phyloP scores from a whole-genome alignment of 2,329 filamentous ascomycete species.

The Exophiala sp. region DNA sequence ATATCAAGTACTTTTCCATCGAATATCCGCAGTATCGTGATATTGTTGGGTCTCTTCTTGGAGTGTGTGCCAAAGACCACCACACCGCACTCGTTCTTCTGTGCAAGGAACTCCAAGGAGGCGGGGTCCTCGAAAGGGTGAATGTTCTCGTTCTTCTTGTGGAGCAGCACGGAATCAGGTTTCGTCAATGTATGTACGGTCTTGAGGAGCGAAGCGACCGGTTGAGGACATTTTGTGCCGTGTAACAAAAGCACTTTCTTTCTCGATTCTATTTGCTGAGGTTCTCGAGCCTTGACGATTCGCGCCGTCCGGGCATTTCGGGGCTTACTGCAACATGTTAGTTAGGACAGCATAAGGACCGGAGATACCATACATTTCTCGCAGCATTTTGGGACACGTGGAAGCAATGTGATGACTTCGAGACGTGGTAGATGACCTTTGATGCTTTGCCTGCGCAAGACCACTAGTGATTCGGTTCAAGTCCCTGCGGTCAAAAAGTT shows the following conservation, averaged over 20 bases:
- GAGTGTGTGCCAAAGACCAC: constrained; percentile 77
- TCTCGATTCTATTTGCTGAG: constrained; percentile 81
- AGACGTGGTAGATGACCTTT: not conserved
- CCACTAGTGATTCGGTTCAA: not conserved
- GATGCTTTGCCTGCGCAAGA: not conserved
- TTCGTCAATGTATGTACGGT: constrained; percentile 81
- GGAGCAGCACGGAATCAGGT: constrained; percentile 81
- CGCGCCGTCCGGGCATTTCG: constrained; percentile 88
- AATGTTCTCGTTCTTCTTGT: constrained; percentile 85
- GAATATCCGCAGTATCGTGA: constrained; percentile 80
- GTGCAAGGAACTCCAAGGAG: constrained; percentile 87
- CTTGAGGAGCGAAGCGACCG: constrained; percentile 74
- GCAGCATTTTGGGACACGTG: constrained; percentile 35
- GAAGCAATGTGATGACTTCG: not conserved
- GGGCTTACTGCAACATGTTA: constrained; percentile 45
- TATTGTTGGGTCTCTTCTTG: constrained; percentile 91
- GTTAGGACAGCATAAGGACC: not conserved
- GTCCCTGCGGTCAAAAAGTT: not conserved
- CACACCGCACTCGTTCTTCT: constrained; percentile 89
- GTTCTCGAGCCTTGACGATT: constrained; percentile 85
- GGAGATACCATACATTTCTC: constrained; percentile 38
- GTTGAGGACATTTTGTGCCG: constrained; percentile 75
- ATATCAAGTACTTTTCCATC: constrained; percentile 87
- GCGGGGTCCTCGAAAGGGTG: constrained; percentile 88
- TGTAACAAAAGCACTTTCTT: constrained; percentile 86